Evolutionary conservation across 1,284 basidiomycete genomes (phyloP), one percentile per base, ranked within the genome.

Genomic region (Volvariella volvacea): DNA sequence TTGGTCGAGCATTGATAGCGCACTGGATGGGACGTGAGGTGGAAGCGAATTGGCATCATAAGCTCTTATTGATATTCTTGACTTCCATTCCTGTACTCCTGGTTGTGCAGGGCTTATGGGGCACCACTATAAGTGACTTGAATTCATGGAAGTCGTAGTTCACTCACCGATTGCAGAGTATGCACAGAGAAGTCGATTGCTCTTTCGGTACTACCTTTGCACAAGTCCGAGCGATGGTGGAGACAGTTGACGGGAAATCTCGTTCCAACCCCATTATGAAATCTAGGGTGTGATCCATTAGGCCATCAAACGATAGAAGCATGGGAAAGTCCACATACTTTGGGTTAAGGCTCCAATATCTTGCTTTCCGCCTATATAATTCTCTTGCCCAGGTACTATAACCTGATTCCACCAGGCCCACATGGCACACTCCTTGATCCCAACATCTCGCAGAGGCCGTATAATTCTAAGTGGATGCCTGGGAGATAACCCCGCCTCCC

Each of bases 241-340:
- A 91, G 2, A 94, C 91, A 0, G 92, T 94, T 0, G 90, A 88
- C 0, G 92, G 91, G 60, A 89, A 93, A 54, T 91, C 80, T 38
- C 76, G 78, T 60, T 90, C 88, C 17, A 94, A 61, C 0, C 83
- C 81, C 14, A 84, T 67, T 48, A 94, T 88, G 58, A 94, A 94
- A 57, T 84, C 90, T 92, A 43, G 7, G 31, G 32, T 25, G 9
- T 3, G 14, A 3, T 25, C 44, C 12, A 32, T 41, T 28, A 49
- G 37, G 41, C 36, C 42, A 42, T 36, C 19, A 31, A 39, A 6
- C 12, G 25, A 41, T 7, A 33, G 17, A 14, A 41, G 36, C 15
- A 32, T 14, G 17, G 48, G 39, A 39, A 19, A n/a, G 28, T n/a
- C n/a, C 9, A 47, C 56, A 42, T 55, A 88, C 90, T 82, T 73